A percentile compares a stretch with the other conserved stretches of the same genome.
phyloP scores from a whole-genome alignment of 1,284 basidiomycete species.

The Schizopora paradoxa region DNA sequence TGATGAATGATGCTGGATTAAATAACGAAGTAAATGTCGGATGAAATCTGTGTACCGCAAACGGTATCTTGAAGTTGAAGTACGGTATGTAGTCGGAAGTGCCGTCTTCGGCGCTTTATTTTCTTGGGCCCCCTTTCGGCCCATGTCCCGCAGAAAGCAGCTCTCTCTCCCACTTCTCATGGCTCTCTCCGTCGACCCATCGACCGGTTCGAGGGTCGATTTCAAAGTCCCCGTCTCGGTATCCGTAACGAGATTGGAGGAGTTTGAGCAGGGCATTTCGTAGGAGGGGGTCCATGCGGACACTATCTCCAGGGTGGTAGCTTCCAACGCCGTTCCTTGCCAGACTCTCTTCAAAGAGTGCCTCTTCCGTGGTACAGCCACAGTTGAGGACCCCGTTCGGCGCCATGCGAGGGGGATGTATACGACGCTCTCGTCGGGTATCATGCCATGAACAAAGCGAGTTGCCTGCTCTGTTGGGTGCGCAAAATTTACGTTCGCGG shows the following conservation, averaged over 20 bases:
- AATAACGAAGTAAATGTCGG: too few species aligned
- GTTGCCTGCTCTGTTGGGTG: constrained; percentile 77
- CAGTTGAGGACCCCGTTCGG: constrained; percentile 73
- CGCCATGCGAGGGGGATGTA: constrained; percentile 73
- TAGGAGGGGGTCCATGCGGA: constrained; percentile 80
- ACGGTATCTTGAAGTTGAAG: too few species aligned
- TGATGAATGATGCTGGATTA: background rate
- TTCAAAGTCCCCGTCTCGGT: constrained; percentile 80
- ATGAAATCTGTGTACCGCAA: too few species aligned
- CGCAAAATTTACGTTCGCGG: constrained; percentile 66
- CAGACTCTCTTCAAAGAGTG: constrained; percentile 78
- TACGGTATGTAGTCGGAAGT: background rate
- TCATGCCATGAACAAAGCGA: constrained; percentile 85
- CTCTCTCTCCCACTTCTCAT: constrained; percentile 51
- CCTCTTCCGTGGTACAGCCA: constrained; percentile 75
- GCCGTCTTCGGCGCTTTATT: background rate
- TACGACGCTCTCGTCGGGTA: constrained; percentile 71
- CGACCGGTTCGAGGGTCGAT: constrained; percentile 52
- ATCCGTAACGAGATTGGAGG: constrained; percentile 65
- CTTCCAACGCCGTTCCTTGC: constrained; percentile 71
- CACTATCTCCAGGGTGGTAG: constrained; percentile 75
- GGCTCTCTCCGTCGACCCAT: constrained; percentile 63
- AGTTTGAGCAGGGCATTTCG: constrained; percentile 71
- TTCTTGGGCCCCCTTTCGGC: too few species aligned
- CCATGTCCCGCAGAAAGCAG: constrained; percentile 1